Percentiles rank a stretch among this genome's conserved stretches.
These are phyloP conservation scores for Neurospora sp. DNA, from an alignment of 495 filamentous ascomycete genomes.

Conservation along the genomic window DNA sequence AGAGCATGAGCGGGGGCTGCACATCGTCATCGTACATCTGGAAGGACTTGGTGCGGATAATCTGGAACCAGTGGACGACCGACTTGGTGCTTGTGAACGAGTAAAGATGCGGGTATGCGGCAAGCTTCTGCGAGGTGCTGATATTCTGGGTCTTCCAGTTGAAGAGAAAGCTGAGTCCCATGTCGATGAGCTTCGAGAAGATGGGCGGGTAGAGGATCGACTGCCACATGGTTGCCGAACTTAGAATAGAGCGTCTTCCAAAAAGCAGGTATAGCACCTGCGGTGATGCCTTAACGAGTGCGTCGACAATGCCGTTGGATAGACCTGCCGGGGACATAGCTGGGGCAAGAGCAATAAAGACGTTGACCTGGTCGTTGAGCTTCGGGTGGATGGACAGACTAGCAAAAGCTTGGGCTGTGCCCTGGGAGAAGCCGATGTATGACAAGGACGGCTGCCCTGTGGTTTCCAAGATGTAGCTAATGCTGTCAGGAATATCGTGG, in stretches of 20 bases:
- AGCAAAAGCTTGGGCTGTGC: slow-evolving; percentile 93
- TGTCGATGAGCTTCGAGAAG: slow-evolving; percentile 82
- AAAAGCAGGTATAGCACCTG: slow-evolving; percentile 90
- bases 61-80: slow-evolving; percentile 98
- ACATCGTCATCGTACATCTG: slow-evolving; percentile 98
- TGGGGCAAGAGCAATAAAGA: slow-evolving; percentile 94
- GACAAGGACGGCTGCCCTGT: slow-evolving; percentile 78
- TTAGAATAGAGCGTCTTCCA: slow-evolving; percentile 85
- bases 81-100: slow-evolving; percentile 93
- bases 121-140: slow-evolving; percentile 77
- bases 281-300: slow-evolving; percentile 87
- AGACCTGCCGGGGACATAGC: slow-evolving; percentile 95
- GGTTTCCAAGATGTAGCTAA: slow-evolving; percentile 78
- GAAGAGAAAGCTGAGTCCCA: slow-evolving; percentile 72
- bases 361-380: slow-evolving; percentile 86
- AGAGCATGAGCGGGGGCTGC: slow-evolving; percentile 38
- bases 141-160: slow-evolving; percentile 87
- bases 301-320: slow-evolving; percentile 77
- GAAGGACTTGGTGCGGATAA: slow-evolving; percentile 88
- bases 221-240: slow-evolving; percentile 95
- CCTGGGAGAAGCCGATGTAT: slow-evolving; percentile 95
- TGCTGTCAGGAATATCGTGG: slow-evolving; percentile 91
- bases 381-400: slow-evolving; percentile 87
- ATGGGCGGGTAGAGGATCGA: slow-evolving; percentile 90
- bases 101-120: slow-evolving; percentile 93